A percentile compares a stretch with the other conserved stretches of the same genome.
These are phyloP conservation scores for Rhinocladiella similis DNA, from an alignment of 2,329 filamentous ascomycete genomes.

Conservation along the genomic window DNA sequence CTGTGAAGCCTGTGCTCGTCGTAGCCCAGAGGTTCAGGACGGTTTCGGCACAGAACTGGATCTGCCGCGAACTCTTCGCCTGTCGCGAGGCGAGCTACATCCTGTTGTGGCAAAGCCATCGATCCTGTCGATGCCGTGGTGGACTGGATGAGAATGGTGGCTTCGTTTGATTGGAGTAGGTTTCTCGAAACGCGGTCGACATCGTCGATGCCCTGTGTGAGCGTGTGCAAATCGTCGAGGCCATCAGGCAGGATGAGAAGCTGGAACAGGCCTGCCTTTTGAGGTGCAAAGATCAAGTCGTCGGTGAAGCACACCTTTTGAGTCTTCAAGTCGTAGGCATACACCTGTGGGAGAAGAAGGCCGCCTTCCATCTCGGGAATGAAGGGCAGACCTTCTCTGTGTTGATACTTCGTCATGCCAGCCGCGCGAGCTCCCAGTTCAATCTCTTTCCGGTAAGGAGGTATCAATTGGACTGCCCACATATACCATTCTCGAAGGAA, in stretches of 20 bases:
- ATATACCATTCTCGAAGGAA: constrained; percentile 36
- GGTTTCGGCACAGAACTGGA: constrained; percentile 29
- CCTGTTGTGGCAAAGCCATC: background rate
- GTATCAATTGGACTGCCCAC: constrained; percentile 36
- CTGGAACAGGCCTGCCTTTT: constrained; percentile 35
- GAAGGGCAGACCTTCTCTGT: constrained; percentile 36
- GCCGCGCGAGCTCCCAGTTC: constrained; percentile 34
- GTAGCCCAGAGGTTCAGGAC: constrained; percentile 34
- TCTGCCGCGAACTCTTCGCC: constrained; percentile 34
- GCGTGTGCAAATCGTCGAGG: constrained; percentile 6
- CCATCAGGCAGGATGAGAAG: constrained; percentile 32
- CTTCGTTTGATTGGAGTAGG: constrained; percentile 16
- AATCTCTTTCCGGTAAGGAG: constrained; percentile 33
- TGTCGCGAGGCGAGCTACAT: constrained; percentile 30
- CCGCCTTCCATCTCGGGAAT: constrained; percentile 34
- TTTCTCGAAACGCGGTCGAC: constrained; percentile 8
- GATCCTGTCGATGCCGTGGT: background rate
- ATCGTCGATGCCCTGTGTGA: constrained; percentile 10
- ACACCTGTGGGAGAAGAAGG: constrained; percentile 37
- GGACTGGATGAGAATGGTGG: constrained; percentile 22
- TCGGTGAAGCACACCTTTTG: constrained; percentile 34
- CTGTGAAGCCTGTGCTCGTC: constrained; percentile 31
- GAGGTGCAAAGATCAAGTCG: constrained; percentile 33
- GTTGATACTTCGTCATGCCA: constrained; percentile 35
- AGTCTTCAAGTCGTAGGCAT: constrained; percentile 29